Evolutionary conservation across 148 eudicot genomes (phyloP), one percentile per base, ranked within the genome.

Genomic region (Nepenthes gracilis): DNA sequence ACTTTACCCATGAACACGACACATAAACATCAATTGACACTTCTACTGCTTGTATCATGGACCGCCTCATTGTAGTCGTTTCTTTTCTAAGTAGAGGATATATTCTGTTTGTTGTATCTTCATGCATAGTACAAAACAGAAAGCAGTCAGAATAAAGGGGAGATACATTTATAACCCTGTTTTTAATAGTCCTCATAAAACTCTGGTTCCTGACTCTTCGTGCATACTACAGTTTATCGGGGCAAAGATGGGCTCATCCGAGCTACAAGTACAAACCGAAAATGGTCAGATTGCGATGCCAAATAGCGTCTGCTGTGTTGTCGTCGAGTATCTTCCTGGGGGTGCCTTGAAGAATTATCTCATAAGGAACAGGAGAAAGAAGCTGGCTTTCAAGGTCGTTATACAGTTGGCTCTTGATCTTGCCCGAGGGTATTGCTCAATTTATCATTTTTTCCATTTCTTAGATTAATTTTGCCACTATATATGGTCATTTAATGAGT

Each of bases 201-300:
- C 23, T 40, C 45, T 40, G 45, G 4, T 40, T 3, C 4, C 54
- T 67, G 2, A 48, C 43, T 60, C 35, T 33, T 48, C 13, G 9
- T 64, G 64, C 23, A 35, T 71, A 48, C 64, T 81, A 69, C 87
- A 87, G 95, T 87, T 87, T 59, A 79, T 87, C 47, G 95, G 95
- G 68, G 95, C 95, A 66, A 87, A 86, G 67, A 81, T 87, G 86
- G 95, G 95, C 4, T 62, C 89, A 72, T 84, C 89, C 14, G 87
- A 81, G 64, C 74, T 86, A 63, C 78, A 83, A 60, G 66, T 88
- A 63, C 92, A 88, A 66, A 79, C 92, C 2, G 92, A 88, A 75
- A 78, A 62, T 55, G 96, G 92, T 57, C 89, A 75, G 12, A 83
- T 85, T 51, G 81, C 80, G 66, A 88, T 88, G 96, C 96, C 96